Conservation (phyloP, 768 basidiomycete genomes). For the Brasilioporus rufonigricans region DNA sequence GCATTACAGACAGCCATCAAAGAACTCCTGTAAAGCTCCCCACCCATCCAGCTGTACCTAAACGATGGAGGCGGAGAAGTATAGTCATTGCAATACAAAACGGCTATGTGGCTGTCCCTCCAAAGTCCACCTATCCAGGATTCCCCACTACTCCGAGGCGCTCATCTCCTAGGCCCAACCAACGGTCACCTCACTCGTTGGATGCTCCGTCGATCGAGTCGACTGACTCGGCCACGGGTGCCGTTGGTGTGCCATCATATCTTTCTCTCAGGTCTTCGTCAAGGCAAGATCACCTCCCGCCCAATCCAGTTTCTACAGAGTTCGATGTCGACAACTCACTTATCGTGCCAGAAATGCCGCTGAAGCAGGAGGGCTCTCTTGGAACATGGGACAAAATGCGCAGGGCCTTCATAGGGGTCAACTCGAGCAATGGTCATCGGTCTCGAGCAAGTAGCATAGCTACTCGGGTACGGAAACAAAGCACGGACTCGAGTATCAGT, state of each 20-base stretch:
- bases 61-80: constrained; percentile 53
- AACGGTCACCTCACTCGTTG: constrained; percentile 48
- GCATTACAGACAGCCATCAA: constrained; percentile 26
- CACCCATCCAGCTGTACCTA: constrained; percentile 27
- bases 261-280: constrained; percentile 43
- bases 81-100: constrained; percentile 63
- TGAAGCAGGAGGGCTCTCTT: constrained; percentile 59
- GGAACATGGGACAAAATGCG: constrained; percentile 67
- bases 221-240: constrained; percentile 41
- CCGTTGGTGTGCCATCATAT: constrained; percentile 51
- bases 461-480: too few species aligned
- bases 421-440: too few species aligned
- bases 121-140: constrained; percentile 29
- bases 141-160: constrained; percentile 44
- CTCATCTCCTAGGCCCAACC: constrained; percentile 26
- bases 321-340: constrained; percentile 48
- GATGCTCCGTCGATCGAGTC: constrained; percentile 45
- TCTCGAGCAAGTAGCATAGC: too few species aligned
- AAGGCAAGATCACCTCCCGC: constrained; percentile 58
- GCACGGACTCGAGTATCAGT: too few species aligned
- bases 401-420: constrained; percentile 41
- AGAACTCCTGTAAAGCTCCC: constrained; percentile 26
- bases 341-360: constrained; percentile 39
- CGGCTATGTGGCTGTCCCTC: constrained; percentile 52
- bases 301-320: constrained; percentile 65